phyloP scores from a whole-genome alignment of 169 alveolate species.

The Perkinsus marinus region DNA sequence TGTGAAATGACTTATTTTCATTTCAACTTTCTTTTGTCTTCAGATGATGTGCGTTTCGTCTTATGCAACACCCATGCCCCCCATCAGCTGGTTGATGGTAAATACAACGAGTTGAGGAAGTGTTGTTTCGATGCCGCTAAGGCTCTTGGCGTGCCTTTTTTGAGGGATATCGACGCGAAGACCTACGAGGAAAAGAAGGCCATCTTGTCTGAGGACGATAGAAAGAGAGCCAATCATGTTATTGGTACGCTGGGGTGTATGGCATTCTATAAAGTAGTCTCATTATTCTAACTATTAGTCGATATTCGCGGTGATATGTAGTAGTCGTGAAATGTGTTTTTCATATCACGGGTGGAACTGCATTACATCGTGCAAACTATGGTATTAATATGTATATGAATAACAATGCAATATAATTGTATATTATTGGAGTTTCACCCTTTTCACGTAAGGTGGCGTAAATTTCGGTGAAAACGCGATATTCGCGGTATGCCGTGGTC shows the following conservation, averaged over 20 bases:
- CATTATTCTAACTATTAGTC: too few species aligned
- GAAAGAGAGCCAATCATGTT: background rate
- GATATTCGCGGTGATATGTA: too few species aligned
- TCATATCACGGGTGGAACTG: too few species aligned
- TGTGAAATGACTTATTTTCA: background rate
- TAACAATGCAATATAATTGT: too few species aligned
- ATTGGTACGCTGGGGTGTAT: background rate
- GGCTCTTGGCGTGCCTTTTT: background rate
- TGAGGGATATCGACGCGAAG: background rate
- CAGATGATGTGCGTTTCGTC: background rate
- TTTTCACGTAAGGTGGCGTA: too few species aligned
- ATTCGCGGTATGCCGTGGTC: too few species aligned
- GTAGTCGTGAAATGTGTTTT: too few species aligned
- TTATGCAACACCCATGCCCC: background rate
- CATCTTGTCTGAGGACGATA: background rate
- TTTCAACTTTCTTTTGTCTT: background rate
- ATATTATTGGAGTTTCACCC: too few species aligned
- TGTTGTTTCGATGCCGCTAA: background rate
- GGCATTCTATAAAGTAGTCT: too few species aligned
- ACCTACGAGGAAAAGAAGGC: background rate
- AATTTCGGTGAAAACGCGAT: too few species aligned
- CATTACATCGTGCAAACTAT: too few species aligned
- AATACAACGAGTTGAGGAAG: background rate
- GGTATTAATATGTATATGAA: too few species aligned
- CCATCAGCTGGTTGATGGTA: background rate